Conservation (phyloP, 2,329 filamentous ascomycete species). For the Dactylellina haptotyla region DNA sequence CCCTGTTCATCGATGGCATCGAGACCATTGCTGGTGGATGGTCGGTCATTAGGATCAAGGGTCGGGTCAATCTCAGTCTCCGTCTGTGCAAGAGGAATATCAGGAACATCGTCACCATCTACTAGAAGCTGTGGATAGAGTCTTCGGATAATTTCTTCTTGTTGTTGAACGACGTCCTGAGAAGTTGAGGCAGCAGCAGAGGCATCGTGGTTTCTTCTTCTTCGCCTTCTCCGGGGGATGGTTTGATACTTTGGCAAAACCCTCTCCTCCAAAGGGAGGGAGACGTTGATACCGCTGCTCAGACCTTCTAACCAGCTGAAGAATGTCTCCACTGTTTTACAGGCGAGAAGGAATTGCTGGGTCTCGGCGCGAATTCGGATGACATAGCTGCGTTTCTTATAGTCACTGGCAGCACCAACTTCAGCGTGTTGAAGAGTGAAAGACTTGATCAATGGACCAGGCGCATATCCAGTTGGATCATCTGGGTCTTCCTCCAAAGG, state of each 20-base stretch:
- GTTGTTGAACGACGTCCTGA: conserved; percentile 49
- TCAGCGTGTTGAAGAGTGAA: conserved; percentile 80
- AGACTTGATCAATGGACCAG: conserved; percentile 70
- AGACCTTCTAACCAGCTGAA: conserved; percentile 75
- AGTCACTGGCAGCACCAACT: conserved; percentile 77
- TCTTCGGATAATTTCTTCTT: conserved; percentile 55
- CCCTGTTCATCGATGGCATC: conserved; percentile 55
- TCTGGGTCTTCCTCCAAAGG: conserved; percentile 48
- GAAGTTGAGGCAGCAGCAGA: neutral
- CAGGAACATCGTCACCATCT: conserved; percentile 25
- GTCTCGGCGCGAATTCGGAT: conserved; percentile 78
- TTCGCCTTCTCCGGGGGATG: conserved; percentile 64
- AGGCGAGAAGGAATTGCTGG: conserved; percentile 77
- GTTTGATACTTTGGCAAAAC: conserved; percentile 72
- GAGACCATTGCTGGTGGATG: conserved; percentile 32
- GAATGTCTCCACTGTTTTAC: conserved; percentile 72
- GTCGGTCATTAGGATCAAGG: conserved; percentile 37
- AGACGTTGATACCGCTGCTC: conserved; percentile 78
- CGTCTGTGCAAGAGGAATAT: too few species aligned
- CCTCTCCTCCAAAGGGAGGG: conserved; percentile 76
- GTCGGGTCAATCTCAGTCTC: conserved; percentile 21
- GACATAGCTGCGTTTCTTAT: conserved; percentile 74
- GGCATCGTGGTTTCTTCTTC: conserved; percentile 40
- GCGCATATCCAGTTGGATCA: conserved; percentile 52
- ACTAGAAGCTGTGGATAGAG: conserved; percentile 53